Evolutionary conservation across 1,284 basidiomycete genomes (phyloP).

Genomic region (Boletus semigastroideus): DNA sequence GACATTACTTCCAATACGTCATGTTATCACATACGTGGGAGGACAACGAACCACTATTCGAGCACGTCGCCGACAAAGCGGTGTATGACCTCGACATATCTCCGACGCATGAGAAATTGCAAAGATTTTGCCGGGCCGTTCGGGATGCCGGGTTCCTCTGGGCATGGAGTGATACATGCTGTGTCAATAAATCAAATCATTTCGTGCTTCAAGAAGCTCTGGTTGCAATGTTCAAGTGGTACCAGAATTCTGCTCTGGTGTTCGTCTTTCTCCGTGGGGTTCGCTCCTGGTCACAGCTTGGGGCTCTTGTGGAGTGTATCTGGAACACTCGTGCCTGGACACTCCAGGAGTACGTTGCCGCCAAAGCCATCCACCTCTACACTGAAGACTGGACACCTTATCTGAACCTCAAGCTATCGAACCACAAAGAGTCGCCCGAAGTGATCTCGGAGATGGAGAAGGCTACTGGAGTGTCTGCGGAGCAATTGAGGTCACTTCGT

Average conservation of each 20-base stretch:
- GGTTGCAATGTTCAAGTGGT: background rate
- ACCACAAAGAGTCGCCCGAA: background rate
- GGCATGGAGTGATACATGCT: background rate
- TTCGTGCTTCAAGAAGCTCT: background rate
- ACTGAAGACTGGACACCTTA: background rate
- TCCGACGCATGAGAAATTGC: background rate
- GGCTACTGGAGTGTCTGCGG: background rate
- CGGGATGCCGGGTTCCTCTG: background rate
- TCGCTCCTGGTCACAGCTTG: background rate
- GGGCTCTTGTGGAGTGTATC: background rate
- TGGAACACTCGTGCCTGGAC: conserved; percentile 2
- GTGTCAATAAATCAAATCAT: background rate
- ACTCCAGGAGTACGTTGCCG: background rate
- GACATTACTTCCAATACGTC: background rate
- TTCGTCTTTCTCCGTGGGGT: conserved; percentile 1
- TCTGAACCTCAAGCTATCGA: background rate
- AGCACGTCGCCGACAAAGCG: background rate
- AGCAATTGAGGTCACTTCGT: background rate
- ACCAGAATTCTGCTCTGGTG: background rate
- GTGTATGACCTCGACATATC: background rate
- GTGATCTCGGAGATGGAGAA: background rate
- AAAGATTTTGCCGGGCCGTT: background rate
- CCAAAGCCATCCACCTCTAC: background rate
- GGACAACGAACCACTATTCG: background rate
- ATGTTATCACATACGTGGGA: background rate